These are phyloP conservation scores for Cryptosporidium sp. DNA, from an alignment of 169 alveolate species.

Conservation along the genomic window DNA sequence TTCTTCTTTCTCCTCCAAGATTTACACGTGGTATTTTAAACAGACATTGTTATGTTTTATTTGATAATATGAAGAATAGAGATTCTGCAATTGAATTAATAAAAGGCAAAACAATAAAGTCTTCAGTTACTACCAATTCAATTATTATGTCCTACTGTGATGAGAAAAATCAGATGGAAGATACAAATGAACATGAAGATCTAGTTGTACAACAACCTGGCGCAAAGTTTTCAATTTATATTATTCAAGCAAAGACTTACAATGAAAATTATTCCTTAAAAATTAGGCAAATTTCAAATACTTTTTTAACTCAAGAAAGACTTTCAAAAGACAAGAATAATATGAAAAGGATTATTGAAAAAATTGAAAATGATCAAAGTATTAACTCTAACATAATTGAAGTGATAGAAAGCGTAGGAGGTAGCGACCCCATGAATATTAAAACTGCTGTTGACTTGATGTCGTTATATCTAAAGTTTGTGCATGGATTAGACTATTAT, in stretches of 20 bases:
- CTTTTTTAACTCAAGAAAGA: constrained; percentile 32
- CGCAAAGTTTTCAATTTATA: constrained; percentile 20
- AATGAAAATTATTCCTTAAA: constrained; percentile 5
- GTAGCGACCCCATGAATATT: background rate
- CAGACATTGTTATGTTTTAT: constrained; percentile 53
- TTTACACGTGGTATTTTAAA: constrained; percentile 67
- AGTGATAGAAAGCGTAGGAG: background rate
- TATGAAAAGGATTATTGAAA: constrained; percentile 47
- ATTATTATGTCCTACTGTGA: constrained; percentile 6
- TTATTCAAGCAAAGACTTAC: constrained; percentile 42
- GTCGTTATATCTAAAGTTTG: constrained; percentile 42
- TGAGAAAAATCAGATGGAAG: background rate
- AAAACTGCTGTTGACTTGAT: constrained; percentile 17
- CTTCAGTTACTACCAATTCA: constrained; percentile 31
- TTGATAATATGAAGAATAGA: constrained; percentile 44
- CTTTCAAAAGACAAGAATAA: constrained; percentile 20
- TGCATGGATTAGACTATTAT: constrained; percentile 64
- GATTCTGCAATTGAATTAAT: constrained; percentile 39
- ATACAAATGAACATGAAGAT: background rate
- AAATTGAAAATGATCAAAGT: constrained; percentile 37
- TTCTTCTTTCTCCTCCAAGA: constrained; percentile 51
- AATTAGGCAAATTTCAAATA: constrained; percentile 19
- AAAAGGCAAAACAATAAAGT: constrained; percentile 61
- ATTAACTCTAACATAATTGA: background rate
- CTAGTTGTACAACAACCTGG: background rate